Percentiles rank a stretch among this genome's conserved stretches.
These are phyloP conservation scores for Eutrema salsugineum DNA, from an alignment of 441 rosid species.

Conservation along the genomic window DNA sequence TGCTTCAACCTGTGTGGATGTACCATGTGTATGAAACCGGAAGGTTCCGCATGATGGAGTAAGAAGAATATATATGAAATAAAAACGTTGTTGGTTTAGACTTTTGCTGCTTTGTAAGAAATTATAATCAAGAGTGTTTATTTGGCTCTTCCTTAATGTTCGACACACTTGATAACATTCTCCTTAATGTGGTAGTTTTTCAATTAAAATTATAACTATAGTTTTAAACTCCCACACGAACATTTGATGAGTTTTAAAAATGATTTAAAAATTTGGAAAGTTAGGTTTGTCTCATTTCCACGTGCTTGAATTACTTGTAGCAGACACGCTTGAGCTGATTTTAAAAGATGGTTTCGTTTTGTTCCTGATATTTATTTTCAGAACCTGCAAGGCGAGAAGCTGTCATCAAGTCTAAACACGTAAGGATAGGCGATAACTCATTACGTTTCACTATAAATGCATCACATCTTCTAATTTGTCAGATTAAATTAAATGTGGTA, in stretches of 20 bases:
- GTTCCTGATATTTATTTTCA: no score
- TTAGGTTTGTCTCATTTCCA: not conserved
- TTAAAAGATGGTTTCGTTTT: not conserved
- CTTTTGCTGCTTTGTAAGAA: not conserved
- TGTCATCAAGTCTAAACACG: not conserved
- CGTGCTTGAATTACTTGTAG: no score
- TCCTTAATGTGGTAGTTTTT: no score
- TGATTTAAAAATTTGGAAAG: not conserved
- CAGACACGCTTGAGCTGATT: no score
- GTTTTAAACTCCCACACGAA: no score
- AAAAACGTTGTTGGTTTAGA: not conserved
- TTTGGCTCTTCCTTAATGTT: no score
- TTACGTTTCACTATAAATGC: not conserved
- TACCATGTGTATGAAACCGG: constrained; percentile 82
- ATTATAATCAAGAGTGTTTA: no score
- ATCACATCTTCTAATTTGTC: not conserved
- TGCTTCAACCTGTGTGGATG: constrained; percentile 90
- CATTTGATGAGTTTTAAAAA: not conserved
- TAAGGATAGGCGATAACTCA: not conserved
- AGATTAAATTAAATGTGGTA: not conserved
- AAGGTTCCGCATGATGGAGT: constrained; percentile 61
- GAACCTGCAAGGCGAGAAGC: not conserved
- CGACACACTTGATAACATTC: no score
- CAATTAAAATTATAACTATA: no score
- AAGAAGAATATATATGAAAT: constrained; percentile 1